Conservation (phyloP, 495 filamentous ascomycete species). For the Pyrenopolyporus hunteri region DNA sequence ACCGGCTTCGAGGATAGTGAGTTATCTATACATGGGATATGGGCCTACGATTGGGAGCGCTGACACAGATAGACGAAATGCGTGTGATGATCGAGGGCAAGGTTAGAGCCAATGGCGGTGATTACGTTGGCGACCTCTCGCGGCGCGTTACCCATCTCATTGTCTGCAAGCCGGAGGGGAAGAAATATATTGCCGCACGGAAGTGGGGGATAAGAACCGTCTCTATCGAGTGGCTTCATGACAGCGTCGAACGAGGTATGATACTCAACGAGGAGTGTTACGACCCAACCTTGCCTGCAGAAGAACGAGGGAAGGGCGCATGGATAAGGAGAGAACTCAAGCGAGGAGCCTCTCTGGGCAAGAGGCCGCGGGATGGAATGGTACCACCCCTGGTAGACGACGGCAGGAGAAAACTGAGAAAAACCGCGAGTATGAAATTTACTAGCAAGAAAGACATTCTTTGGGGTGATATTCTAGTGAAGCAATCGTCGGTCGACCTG, state of each 20-base stretch:
- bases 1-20: constrained; percentile 89
- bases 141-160: constrained; percentile 86
- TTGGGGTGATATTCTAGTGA: constrained; percentile 83
- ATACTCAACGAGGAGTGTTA: constrained; percentile 84
- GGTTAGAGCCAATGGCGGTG: constrained; percentile 71
- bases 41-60: constrained; percentile 1
- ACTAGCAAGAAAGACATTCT: constrained; percentile 78
- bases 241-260: constrained; percentile 92
- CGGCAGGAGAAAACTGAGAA: constrained; percentile 74
- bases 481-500: constrained; percentile 36
- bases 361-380: constrained; percentile 43
- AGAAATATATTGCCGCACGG: constrained; percentile 86
- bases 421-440: constrained; percentile 79
- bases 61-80: constrained; percentile 62
- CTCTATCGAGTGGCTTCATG: constrained; percentile 79
- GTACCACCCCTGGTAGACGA: constrained; percentile 41
- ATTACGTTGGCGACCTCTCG: constrained; percentile 85
- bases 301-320: constrained; percentile 77
- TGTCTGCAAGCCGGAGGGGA: constrained; percentile 75
- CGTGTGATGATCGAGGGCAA: constrained; percentile 68
- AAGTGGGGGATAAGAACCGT: constrained; percentile 81
- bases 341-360: constrained; percentile 46
- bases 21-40: constrained; percentile 35
- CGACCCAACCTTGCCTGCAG: constrained; percentile 69
- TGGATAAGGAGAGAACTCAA: constrained; percentile 66